A percentile compares a stretch with the other conserved stretches of the same genome.
phyloP scores from a whole-genome alignment of 169 alveolate species.

The Cryptosporidium bovis region DNA sequence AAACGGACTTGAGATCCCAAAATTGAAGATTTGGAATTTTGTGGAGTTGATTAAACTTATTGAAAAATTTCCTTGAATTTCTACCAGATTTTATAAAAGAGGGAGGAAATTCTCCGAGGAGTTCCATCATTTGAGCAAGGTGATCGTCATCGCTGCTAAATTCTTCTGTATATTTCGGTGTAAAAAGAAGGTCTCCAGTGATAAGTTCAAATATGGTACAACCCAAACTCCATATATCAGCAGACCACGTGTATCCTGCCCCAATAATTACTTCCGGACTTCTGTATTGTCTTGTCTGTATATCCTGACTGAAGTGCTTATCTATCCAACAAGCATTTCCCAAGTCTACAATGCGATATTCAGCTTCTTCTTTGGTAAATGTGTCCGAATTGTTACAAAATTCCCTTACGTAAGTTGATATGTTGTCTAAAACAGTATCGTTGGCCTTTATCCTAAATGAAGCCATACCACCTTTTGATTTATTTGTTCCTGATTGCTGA shows the following conservation, averaged over 20 bases:
- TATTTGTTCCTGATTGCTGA: not conserved
- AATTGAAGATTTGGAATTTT: conserved; percentile 52
- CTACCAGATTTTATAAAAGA: conserved; percentile 86
- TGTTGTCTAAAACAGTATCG: not conserved
- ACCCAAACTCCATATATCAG: conserved; percentile 98
- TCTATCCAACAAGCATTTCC: conserved; percentile 99
- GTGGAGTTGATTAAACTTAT: conserved; percentile 28
- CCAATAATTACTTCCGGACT: conserved; percentile 98
- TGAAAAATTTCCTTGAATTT: conserved; percentile 75
- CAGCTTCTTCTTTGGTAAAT: conserved; percentile 82
- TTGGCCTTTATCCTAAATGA: not conserved
- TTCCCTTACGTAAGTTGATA: conserved; percentile 9
- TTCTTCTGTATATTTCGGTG: conserved; percentile 92
- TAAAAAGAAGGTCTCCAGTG: conserved; percentile 98
- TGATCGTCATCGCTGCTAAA: conserved; percentile 92
- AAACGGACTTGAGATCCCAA: conserved; percentile 71
- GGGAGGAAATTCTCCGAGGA: conserved; percentile 92
- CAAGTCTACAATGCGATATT: conserved; percentile 94
- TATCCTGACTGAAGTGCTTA: conserved; percentile 95
- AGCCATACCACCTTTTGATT: not conserved
- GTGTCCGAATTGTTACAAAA: conserved; percentile 70
- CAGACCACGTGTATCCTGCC: conserved; percentile 92
- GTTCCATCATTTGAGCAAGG: conserved; percentile 92
- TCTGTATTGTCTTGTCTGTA: conserved; percentile 97
- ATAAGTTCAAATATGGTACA: conserved; percentile 97